A percentile compares a stretch with the other conserved stretches of the same genome.
Evolutionary conservation across 345 rosid genomes (phyloP).

Genomic region (Microcos paniculata): DNA sequence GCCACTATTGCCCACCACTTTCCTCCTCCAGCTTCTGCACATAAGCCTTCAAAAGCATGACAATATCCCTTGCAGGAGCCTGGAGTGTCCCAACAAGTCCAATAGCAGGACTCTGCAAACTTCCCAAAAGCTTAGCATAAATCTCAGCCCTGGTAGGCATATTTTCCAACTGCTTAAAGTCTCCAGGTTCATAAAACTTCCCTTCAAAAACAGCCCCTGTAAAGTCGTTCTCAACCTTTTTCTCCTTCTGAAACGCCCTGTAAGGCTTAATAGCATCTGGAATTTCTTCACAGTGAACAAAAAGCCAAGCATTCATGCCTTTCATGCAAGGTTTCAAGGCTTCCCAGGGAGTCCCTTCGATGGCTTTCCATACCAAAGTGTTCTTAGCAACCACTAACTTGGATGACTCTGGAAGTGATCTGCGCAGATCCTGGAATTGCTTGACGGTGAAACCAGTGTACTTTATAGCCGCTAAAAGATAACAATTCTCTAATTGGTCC

Average conservation of each 20-base stretch:
- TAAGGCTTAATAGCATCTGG: slow-evolving; percentile 84
- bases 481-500: slow-evolving; percentile 75
- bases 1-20: slow-evolving; percentile 44
- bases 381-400: slow-evolving; percentile 83
- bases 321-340: slow-evolving; percentile 88
- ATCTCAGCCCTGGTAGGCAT: slow-evolving; percentile 88
- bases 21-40: slow-evolving; percentile 90
- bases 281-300: slow-evolving; percentile 86
- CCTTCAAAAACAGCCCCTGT: slow-evolving; percentile 93
- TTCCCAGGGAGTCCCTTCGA: slow-evolving; percentile 87
- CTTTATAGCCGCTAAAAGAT: slow-evolving; percentile 73
- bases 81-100: slow-evolving; percentile 80
- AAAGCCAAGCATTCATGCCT: slow-evolving; percentile 96
- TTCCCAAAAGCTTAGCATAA: slow-evolving; percentile 82
- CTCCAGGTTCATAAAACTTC: slow-evolving; percentile 75
- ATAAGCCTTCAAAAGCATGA: slow-evolving; percentile 81
- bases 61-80: slow-evolving; percentile 83
- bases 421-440: slow-evolving; percentile 78
- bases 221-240: slow-evolving; percentile 75
- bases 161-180: slow-evolving; percentile 64
- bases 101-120: slow-evolving; percentile 74
- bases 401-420: slow-evolving; percentile 65
- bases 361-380: slow-evolving; percentile 79
- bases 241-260: slow-evolving; percentile 71
- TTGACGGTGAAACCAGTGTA: slow-evolving; percentile 83